Evolutionary conservation across 345 rosid genomes (phyloP).

Genomic region (Ceriops zippeliana): DNA sequence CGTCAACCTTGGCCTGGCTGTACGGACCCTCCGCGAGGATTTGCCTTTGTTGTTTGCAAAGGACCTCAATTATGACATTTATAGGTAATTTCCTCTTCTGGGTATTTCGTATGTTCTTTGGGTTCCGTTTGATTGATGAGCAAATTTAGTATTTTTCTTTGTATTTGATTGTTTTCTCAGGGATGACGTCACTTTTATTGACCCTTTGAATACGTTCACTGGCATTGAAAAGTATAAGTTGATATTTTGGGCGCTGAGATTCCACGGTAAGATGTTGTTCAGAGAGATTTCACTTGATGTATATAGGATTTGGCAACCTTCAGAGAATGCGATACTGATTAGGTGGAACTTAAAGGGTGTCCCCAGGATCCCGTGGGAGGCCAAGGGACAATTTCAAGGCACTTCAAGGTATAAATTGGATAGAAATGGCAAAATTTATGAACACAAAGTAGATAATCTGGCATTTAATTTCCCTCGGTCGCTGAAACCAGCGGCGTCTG

Average conservation of each 20-base stretch:
- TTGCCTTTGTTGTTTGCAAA: slow-evolving; percentile 64
- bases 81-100: slow-evolving; percentile 55
- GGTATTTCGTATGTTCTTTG: slow-evolving; percentile 13
- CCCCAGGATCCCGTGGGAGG: slow-evolving; percentile 97
- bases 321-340: slow-evolving; percentile 82
- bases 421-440: slow-evolving; percentile 76
- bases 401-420: slow-evolving; percentile 87
- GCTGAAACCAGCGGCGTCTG: slow-evolving; percentile 67
- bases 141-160: slow-evolving; percentile 7
- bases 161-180: slow-evolving; percentile 30
- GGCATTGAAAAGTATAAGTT: slow-evolving; percentile 79
- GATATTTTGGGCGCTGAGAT: slow-evolving; percentile 87
- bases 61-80: slow-evolving; percentile 81
- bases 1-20: slow-evolving; percentile 78
- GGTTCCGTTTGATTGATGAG: slow-evolving; percentile 1
- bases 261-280: slow-evolving; percentile 82
- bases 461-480: slow-evolving; percentile 82
- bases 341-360: slow-evolving; percentile 91
- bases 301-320: slow-evolving; percentile 91
- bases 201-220: slow-evolving; percentile 74
- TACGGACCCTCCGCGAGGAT: slow-evolving; percentile 85
- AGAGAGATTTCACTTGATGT: slow-evolving; percentile 79
- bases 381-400: slow-evolving; percentile 87
- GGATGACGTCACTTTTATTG: slow-evolving; percentile 76
- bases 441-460: slow-evolving; percentile 86